Conservation (phyloP, 768 basidiomycete genomes). For the Boletus huronensis region DNA sequence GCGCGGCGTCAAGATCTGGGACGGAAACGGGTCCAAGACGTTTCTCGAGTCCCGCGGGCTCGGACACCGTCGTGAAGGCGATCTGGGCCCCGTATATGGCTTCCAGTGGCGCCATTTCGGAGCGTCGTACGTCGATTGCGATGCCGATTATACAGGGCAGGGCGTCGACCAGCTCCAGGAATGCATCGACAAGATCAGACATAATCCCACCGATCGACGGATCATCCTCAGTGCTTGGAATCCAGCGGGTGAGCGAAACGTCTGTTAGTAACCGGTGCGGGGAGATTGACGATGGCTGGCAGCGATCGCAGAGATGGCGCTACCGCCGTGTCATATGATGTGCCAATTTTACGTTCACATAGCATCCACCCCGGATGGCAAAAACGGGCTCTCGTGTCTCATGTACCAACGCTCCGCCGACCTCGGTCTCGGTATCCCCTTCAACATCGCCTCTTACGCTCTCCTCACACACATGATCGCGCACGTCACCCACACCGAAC, state of each 20-base stretch:
- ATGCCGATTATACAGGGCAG: slow-evolving; percentile 71
- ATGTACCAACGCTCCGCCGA: slow-evolving; percentile 99
- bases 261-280: neutral
- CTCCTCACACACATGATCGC: slow-evolving; percentile 97
- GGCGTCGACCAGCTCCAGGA: slow-evolving; percentile 92
- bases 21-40: slow-evolving; percentile 87
- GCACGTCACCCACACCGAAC: slow-evolving; percentile 79
- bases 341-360: slow-evolving; percentile 99
- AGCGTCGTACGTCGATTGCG: slow-evolving; percentile 72
- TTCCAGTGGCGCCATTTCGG: slow-evolving; percentile 98
- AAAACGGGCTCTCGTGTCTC: slow-evolving; percentile 82
- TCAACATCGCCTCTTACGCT: slow-evolving; percentile 99
- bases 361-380: slow-evolving; percentile 48
- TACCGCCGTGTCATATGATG: slow-evolving; percentile 98
- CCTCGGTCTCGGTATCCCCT: slow-evolving; percentile 94
- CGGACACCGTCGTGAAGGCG: slow-evolving; percentile 81
- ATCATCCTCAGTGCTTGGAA: slow-evolving; percentile 99
- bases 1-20: slow-evolving; percentile 95
- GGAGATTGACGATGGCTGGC: neutral
- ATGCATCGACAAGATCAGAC: slow-evolving; percentile 87
- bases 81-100: slow-evolving; percentile 95
- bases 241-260: slow-evolving; percentile 68
- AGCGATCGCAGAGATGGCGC: slow-evolving; percentile 94
- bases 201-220: slow-evolving; percentile 88
- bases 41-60: slow-evolving; percentile 85